Evolutionary conservation across 192 early-diverging fungal species (phyloP).

Genomic region (Dimargaris verticillata): DNA sequence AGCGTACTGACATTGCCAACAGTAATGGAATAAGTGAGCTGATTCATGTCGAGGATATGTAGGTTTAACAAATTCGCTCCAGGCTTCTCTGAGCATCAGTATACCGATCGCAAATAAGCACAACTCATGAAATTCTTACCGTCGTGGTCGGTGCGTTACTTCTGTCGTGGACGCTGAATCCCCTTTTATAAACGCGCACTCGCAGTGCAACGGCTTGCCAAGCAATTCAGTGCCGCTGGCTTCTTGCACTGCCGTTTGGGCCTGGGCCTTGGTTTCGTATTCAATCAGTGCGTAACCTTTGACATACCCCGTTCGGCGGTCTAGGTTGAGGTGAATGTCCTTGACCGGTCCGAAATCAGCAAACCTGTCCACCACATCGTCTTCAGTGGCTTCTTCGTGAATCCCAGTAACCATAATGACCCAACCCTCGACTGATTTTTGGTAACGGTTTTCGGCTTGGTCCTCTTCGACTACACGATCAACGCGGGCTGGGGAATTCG

Average conservation of each 20-base stretch:
- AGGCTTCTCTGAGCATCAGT: too few relatives aligned
- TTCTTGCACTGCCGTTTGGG: slow-evolving; percentile 56
- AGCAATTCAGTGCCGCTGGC: slow-evolving; percentile 57
- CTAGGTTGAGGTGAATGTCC: slow-evolving; percentile 80
- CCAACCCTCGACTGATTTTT: slow-evolving; percentile 78
- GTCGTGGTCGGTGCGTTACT: not conserved
- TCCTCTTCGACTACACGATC: not conserved
- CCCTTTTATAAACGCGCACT: slow-evolving; percentile 73
- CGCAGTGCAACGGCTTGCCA: slow-evolving; percentile 53
- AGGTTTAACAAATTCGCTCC: too few relatives aligned
- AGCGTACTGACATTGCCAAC: too few relatives aligned
- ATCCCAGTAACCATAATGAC: slow-evolving; percentile 82
- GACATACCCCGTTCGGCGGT: slow-evolving; percentile 87
- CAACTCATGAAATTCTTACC: not conserved
- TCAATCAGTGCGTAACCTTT: slow-evolving; percentile 94
- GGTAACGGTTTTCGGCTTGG: slow-evolving; percentile 9
- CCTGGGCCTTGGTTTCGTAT: slow-evolving; percentile 64
- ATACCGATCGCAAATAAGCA: too few relatives aligned
- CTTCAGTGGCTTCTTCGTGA: slow-evolving; percentile 90
- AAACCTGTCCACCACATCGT: slow-evolving; percentile 73
- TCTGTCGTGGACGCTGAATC: not conserved
- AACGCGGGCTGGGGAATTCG: not conserved
- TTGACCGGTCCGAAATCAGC: slow-evolving; percentile 82
- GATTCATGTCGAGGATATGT: too few relatives aligned
- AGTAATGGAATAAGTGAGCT: too few relatives aligned